Base-by-base conservation (phyloP, 306 rosid species). In the Lithocarpus polystachyus region DNA sequence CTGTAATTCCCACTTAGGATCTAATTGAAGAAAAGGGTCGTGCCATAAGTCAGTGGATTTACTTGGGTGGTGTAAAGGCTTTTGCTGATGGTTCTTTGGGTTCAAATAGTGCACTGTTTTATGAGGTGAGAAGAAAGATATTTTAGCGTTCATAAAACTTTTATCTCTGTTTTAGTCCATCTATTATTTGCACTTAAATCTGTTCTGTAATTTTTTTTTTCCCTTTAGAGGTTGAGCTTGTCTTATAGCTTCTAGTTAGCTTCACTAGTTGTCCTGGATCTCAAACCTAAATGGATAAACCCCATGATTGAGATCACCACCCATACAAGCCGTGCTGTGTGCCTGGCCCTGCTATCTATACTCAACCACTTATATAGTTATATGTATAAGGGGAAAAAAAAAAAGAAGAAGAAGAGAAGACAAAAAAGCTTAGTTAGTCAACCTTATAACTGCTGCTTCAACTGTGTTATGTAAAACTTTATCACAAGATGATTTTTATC, bases 51-150 rank as follows among this genome's bases (percentile, higher is more conserved):
- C 87, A 92, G 77, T 90, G 97, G 97, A 75, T 94, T 71, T 90
- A 92, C 89, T 78, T 92, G 62, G 98, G 98, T 53, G 98, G 98
- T 74, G 94, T 92, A 74, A 94, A 94, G 86, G 93, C 91, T 75
- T 94, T 94, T 83, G 87, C 84, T 72, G 98, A 94, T 84, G 98
- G 98, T 23, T 92, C 98, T 28, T 72, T 90, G 83, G 98, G 98
- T 77, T 94, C 97, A 72, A 78, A 52, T 45, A 90, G 94, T 24
- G 98, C 98, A 55, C 86, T 94, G 76, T 87, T 94, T 75, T 86
- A 94, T 80, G 94, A 94, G 98, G 97, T 92, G 81, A 89, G 90
- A 72, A 70, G 33, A 56, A 61, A 48, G 20, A 67, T 81, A 53
- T 79, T 17, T 75, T 61, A 20, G 73, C 75, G 81, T 82, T 35